Evolutionary conservation across 805 yeast genomes (phyloP), one percentile per base, ranked within the genome.

Genomic region (Candida gorgasii): DNA sequence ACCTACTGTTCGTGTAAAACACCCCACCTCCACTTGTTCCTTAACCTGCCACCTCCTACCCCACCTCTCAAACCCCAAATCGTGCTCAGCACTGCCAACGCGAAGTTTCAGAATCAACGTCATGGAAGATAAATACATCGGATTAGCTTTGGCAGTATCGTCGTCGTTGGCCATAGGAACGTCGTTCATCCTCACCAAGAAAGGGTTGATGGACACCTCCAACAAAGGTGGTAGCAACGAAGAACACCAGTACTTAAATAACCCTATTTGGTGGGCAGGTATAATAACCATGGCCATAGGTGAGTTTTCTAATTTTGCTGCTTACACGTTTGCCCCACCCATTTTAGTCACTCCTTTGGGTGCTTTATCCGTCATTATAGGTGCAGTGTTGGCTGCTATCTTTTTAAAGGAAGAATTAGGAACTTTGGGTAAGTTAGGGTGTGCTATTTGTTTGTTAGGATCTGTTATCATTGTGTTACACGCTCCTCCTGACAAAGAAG

Each of bases 231-330:
- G 88, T 2, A 71, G 75, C 26, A 41, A 39, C 17, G 86, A 86
- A 46, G 89, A 89, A n/a, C 80, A 73, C 57, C 81, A 84, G 54
- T 89, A 89, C 58, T 67, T 89, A 49, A 80, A 76, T 51, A 88
- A 86, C 60, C 96, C 97, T 9, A 78, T 87, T 28, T 89, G 97
- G 97, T 86, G 95, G 87, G 86, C 92, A 0, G 97, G 97, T 9
- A 89, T 89, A 76, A 56, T 81, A 22, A 81, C 95, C 36, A 83
- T 89, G 97, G 95, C 93, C 2, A 65, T 89, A 16, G 97, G 97
- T 5, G 97, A 89, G 59, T 66, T 89, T 30, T 96, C 96, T 44
- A 89, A 89, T 59, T 89, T 89, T 59, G 96, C 96, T 3, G 97
- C 97, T 0, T 89, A 89, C 59, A 89, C 96, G 1, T 89, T 89